Base-by-base conservation (phyloP, 768 basidiomycete genomes). In the Boletus sensibilis region DNA sequence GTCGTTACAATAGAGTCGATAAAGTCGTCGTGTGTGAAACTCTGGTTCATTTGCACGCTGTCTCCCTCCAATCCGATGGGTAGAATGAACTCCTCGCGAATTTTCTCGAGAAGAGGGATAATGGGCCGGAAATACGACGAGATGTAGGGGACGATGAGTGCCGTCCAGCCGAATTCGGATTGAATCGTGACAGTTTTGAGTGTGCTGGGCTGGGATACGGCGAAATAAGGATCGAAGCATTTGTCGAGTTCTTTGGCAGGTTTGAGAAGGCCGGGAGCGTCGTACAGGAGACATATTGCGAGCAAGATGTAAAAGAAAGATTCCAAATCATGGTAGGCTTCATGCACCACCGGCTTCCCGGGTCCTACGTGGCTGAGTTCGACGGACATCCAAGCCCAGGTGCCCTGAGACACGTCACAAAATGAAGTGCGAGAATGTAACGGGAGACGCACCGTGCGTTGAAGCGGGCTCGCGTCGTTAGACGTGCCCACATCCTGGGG, bases 181-280 rank as follows among this genome's bases (percentile, higher is more conserved):
- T 61, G 56, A 4, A 56, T 18, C 0, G 31, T 51, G 25, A 51
- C 6, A 2, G 21, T 33, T 31, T 60, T 53, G 23, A 25, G 16
- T 3, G 27, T 40, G 20, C 44, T 37, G 8, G 37, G 55, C 11
- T 33, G 2, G 1, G 11, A 5, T 4, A 37, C 31, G 16, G 46
- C 37, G 20, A 58, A 61, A 25, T 48, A 42, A 0, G 39, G 38
- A n/a, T 64, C 25, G 8, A 63, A 63, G 10, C 54, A 57, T 2
- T 35, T 1, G 1, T 25, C 25, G 25, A 25, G 25, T 25, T 2
- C 5, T 25, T 25, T 5, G 25, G 25, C 5, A 5, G 27, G 27
- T 7, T 27, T 27, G 27, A 7, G 27, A 1, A 1, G 6, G 27
- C 27, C 6, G 6, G 27, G 27, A 5, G 3, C 6, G 27, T 27